These are phyloP conservation scores for Chaetothyriales sp. DNA, from an alignment of 2,329 filamentous ascomycete species.

Conservation along the genomic window DNA sequence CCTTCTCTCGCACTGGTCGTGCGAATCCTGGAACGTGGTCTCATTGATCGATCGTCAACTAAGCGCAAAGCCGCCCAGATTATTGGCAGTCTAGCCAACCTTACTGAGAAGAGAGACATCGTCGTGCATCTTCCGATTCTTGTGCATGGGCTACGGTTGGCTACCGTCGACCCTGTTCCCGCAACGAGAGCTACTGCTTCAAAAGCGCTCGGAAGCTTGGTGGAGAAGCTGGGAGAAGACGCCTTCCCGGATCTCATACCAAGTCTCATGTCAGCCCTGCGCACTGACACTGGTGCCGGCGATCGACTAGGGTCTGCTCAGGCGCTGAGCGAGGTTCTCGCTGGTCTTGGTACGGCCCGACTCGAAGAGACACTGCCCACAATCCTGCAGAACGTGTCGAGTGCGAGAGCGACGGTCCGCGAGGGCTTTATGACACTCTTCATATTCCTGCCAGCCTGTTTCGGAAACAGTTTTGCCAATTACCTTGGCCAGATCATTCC, in stretches of 20 bases:
- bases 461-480: slow-evolving; percentile 94
- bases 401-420: slow-evolving; percentile 74
- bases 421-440: slow-evolving; percentile 99
- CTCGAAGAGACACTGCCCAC: slow-evolving; percentile 93
- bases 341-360: slow-evolving; percentile 79
- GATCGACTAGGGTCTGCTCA: slow-evolving; percentile 93
- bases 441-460: slow-evolving; percentile 97
- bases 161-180: slow-evolving; percentile 88
- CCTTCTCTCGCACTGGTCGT: slow-evolving; percentile 90
- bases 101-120: slow-evolving; percentile 92
- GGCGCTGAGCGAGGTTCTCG: slow-evolving; percentile 89
- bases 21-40: slow-evolving; percentile 82
- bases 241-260: slow-evolving; percentile 93
- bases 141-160: slow-evolving; percentile 75
- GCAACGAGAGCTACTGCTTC: slow-evolving; percentile 93
- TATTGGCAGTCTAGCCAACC: slow-evolving; percentile 90
- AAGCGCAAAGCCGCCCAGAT: slow-evolving; percentile 96
- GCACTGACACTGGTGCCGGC: slow-evolving; percentile 90
- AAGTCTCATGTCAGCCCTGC: slow-evolving; percentile 92
- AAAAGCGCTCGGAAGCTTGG: slow-evolving; percentile 85
- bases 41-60: slow-evolving; percentile 81
- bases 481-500: slow-evolving; percentile 94
- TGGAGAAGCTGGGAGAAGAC: slow-evolving; percentile 96
- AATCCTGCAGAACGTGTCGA: slow-evolving; percentile 90
- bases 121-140: slow-evolving; percentile 81